These are phyloP conservation scores for Boletus reticulatus DNA, from an alignment of 768 basidiomycete genomes.

Conservation along the genomic window DNA sequence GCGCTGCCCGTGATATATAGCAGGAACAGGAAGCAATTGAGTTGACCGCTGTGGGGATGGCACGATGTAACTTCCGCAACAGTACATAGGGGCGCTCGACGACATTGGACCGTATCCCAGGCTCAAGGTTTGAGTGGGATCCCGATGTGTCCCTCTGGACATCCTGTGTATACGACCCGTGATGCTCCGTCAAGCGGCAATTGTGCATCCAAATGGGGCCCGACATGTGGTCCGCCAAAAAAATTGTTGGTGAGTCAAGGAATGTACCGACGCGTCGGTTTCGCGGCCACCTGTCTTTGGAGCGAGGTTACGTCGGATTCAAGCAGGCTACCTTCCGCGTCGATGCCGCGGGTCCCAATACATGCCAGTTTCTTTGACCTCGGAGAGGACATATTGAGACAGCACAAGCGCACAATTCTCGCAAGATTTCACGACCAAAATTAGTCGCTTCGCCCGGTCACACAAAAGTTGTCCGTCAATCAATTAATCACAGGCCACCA, in stretches of 20 bases:
- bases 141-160: constrained; percentile 9
- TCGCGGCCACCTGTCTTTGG: constrained; percentile 2
- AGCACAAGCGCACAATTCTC: neutral
- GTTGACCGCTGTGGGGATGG: constrained; percentile 15
- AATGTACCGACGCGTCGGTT: neutral
- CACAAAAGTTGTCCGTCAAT: constrained; percentile 10
- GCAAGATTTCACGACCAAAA: constrained; percentile 6
- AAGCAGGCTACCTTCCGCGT: constrained; percentile 9
- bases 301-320: constrained; percentile 12
- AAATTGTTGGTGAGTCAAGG: constrained; percentile 8
- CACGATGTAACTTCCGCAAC: constrained; percentile 4
- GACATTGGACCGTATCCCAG: constrained; percentile 8
- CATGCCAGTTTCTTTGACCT: constrained; percentile 4
- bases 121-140: constrained; percentile 6
- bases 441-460: constrained; percentile 2
- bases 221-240: constrained; percentile 2
- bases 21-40: constrained; percentile 9
- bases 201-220: constrained; percentile 14
- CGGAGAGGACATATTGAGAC: constrained; percentile 4
- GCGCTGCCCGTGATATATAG: constrained; percentile 8
- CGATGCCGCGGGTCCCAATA: constrained; percentile 18
- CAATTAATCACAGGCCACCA: constrained; percentile 7
- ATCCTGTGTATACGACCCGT: constrained; percentile 9
- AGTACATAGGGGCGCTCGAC: constrained; percentile 9
- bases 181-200: constrained; percentile 5